Conservation (phyloP, 345 rosid species). For the Jatropha curcas region DNA sequence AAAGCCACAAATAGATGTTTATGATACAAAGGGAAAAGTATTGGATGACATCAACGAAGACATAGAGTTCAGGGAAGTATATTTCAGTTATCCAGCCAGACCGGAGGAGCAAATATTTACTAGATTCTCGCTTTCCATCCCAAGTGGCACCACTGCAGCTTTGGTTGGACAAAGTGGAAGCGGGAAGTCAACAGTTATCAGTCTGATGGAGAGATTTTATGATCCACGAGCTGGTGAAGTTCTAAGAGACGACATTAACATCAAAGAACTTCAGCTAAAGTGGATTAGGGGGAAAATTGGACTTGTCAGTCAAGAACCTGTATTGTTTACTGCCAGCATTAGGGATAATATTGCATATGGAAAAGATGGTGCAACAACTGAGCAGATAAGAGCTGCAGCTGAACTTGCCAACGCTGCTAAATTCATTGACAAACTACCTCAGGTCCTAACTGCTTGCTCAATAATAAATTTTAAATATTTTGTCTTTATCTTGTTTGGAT, state of each 20-base stretch:
- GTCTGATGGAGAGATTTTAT: slow-evolving; percentile 76
- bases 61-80: slow-evolving; percentile 60
- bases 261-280: slow-evolving; percentile 66
- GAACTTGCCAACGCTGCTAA: slow-evolving; percentile 79
- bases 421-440: slow-evolving; percentile 75
- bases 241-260: slow-evolving; percentile 61
- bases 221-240: slow-evolving; percentile 74
- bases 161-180: slow-evolving; percentile 91
- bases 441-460: slow-evolving; percentile 29
- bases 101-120: slow-evolving; percentile 64
- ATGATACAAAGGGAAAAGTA: slow-evolving; percentile 49
- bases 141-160: slow-evolving; percentile 68
- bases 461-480: background rate
- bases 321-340: slow-evolving; percentile 65
- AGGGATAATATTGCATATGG: slow-evolving; percentile 75
- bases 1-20: slow-evolving; percentile 68
- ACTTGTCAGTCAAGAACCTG: slow-evolving; percentile 84
- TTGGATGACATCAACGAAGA: slow-evolving; percentile 67
- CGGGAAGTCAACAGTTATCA: slow-evolving; percentile 80
- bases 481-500: background rate
- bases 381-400: slow-evolving; percentile 65
- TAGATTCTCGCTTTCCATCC: slow-evolving; percentile 65
- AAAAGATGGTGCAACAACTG: slow-evolving; percentile 66
- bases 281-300: slow-evolving; percentile 82
- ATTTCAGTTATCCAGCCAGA: slow-evolving; percentile 76